Conservation (phyloP, 805 yeast species). For the Yarrowia osloensis region DNA sequence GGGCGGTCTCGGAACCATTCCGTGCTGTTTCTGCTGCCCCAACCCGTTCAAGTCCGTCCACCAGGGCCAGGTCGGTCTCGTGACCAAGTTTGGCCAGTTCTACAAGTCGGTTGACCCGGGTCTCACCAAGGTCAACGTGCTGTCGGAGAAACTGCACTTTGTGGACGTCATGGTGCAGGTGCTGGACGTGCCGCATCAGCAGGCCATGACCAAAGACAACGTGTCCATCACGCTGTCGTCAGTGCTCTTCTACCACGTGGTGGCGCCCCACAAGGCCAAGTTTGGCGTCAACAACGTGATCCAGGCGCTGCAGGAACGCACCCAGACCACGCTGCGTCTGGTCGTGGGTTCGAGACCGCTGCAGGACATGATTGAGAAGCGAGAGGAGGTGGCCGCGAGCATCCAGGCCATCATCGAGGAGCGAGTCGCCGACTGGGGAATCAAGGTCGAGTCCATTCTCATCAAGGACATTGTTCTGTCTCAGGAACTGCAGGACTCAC, state of each 20-base stretch:
- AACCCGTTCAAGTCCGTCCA: conserved; percentile 62
- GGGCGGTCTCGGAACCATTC: conserved; percentile 58
- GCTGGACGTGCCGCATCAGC: conserved; percentile 65
- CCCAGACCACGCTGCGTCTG: conserved; percentile 72
- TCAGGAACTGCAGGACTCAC: conserved; percentile 55
- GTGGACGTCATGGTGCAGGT: conserved; percentile 61
- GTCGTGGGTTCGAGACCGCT: conserved; percentile 65
- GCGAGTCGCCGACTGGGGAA: conserved; percentile 72
- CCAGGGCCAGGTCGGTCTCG: conserved; percentile 70
- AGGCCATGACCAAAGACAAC: conserved; percentile 71
- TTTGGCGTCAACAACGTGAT: conserved; percentile 58
- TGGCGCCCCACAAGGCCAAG: conserved; percentile 66
- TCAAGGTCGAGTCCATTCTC: conserved; percentile 62
- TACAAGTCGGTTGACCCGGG: conserved; percentile 71
- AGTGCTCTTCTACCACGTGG: conserved; percentile 65
- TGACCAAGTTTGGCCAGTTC: conserved; percentile 67
- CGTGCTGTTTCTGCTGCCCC: conserved; percentile 55
- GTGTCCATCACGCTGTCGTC: conserved; percentile 63
- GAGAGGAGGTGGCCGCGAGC: conserved; percentile 69
- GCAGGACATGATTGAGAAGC: conserved; percentile 71
- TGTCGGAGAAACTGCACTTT: conserved; percentile 55
- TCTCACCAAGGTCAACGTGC: conserved; percentile 61
- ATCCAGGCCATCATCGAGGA: conserved; percentile 62
- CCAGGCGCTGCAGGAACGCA: conserved; percentile 61
- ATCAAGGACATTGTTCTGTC: conserved; percentile 66